phyloP scores from a whole-genome alignment of 371 early-diverging fungal genomes.

The Rhizopus stolonifer region DNA sequence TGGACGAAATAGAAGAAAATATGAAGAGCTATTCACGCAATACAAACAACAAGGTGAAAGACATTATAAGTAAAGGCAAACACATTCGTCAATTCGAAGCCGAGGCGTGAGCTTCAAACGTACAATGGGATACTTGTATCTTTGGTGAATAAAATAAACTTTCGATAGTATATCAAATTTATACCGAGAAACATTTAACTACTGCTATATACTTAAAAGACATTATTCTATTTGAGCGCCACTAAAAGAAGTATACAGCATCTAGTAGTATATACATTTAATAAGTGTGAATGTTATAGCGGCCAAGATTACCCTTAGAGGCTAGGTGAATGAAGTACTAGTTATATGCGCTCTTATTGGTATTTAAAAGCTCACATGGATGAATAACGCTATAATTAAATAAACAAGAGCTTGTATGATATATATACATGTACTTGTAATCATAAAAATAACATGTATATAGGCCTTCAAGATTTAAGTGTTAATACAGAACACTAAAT shows the following conservation, averaged over 20 bases:
- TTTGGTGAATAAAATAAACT: not conserved
- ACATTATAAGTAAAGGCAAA: not conserved
- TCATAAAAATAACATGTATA: too few relatives aligned
- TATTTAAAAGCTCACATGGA: not conserved
- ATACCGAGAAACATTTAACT: too few relatives aligned
- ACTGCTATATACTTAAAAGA: not conserved
- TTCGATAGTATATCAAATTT: too few relatives aligned
- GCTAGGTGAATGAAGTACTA: not conserved
- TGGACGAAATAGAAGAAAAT: not conserved
- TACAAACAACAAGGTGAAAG: not conserved
- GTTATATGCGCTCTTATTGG: not conserved
- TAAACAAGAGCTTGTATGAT: not conserved
- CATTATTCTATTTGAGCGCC: not conserved
- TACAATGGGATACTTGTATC: conserved; percentile 4
- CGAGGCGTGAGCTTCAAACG: conserved; percentile 3
- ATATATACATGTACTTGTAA: too few relatives aligned
- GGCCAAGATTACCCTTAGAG: not conserved
- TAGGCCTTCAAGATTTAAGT: too few relatives aligned
- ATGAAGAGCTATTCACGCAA: conserved; percentile 1
- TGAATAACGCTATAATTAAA: not conserved
- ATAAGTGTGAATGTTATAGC: not conserved
- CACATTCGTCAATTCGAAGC: not conserved
- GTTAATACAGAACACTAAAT: too few relatives aligned
- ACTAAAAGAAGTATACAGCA: conserved; percentile 1
- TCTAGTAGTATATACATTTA: not conserved